Conservation (phyloP, 2,329 filamentous ascomycete species). For the Teratosphaeria viscida region DNA sequence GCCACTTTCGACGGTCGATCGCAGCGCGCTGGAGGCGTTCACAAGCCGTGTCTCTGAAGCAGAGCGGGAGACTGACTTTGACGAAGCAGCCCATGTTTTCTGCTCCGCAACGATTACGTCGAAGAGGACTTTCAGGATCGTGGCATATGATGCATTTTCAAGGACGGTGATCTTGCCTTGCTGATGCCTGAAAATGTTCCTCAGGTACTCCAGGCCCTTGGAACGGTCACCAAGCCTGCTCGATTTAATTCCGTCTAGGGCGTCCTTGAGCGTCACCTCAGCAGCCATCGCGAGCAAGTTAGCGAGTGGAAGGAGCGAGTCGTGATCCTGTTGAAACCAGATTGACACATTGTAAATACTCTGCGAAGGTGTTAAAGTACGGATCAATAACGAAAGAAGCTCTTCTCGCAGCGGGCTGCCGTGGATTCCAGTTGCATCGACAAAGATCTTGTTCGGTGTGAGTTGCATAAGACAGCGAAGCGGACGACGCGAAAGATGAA, state of each 20-base stretch:
- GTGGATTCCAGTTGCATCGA: neutral
- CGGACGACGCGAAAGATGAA: neutral
- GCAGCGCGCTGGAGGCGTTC: slow-evolving; percentile 60
- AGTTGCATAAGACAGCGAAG: neutral
- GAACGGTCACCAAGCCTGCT: slow-evolving; percentile 37
- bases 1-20: slow-evolving; percentile 60
- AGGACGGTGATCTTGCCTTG: slow-evolving; percentile 37
- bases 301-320: neutral
- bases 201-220: slow-evolving; percentile 45
- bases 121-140: slow-evolving; percentile 73
- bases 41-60: slow-evolving; percentile 47
- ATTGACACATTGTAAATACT: neutral
- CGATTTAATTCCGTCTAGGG: slow-evolving; percentile 30
- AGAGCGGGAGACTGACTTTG: slow-evolving; percentile 32
- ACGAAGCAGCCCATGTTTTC: slow-evolving; percentile 46
- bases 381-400: neutral
- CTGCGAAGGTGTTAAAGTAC: neutral
- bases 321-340: neutral
- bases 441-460: neutral
- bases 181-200: slow-evolving; percentile 43
- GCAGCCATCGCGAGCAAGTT: neutral
- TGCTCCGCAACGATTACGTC: slow-evolving; percentile 58
- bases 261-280: slow-evolving; percentile 1
- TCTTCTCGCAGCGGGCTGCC: neutral
- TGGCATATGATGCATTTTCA: slow-evolving; percentile 68